Evolutionary conservation across 2,329 filamentous ascomycete genomes (phyloP), one percentile per base, ranked within the genome.

Genomic region (Epichloe sibirici): DNA sequence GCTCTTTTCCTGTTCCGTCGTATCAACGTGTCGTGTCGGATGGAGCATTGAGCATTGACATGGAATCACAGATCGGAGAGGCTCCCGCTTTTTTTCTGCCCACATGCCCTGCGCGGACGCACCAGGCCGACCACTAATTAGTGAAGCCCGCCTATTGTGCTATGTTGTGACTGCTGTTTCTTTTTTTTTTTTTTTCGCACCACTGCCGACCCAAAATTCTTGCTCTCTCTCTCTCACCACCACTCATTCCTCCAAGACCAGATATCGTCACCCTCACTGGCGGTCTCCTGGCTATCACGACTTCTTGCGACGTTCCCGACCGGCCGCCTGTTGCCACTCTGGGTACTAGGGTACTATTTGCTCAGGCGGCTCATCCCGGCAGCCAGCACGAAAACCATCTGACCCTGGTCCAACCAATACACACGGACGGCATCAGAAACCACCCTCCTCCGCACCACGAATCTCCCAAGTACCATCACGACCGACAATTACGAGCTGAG

Each of bases 131-230:
- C 31, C 45, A n/a, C 46, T 40, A 23, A 23, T 5, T 40, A 23
- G 13, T 5, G 21, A 37, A 25, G 35, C 11, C n/a, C 46, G 31
- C 9, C 23, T 44, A 21, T 21, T 21, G 17, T 21, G 17, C 17
- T 3, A 17, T 44, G n/a, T 21, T 4, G 31, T 28, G 28, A 13
- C 46, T 23, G 15, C 13, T 28, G 17, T 35, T 51, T 47, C 44
- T 43, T 47, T 21, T 21, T 21, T 21, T 37, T 51, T 49, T 17
- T 21, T 21, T 37, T 51, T 49, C 45, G 39, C 46, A 45, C 40
- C 45, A 42, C 49, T 44, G 52, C 49, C 49, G 39, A 15, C 15
- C 45, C 49, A 42, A 45, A 48, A 51, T 39, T 54, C 40, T 49
- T 48, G 39, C 45, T 46, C 42, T 49, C 35, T 37, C 35, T 31